A percentile compares a stretch with the other conserved stretches of the same genome.
phyloP scores from a whole-genome alignment of 208 protist species.

The Leptomonas pyrrhocoris region DNA sequence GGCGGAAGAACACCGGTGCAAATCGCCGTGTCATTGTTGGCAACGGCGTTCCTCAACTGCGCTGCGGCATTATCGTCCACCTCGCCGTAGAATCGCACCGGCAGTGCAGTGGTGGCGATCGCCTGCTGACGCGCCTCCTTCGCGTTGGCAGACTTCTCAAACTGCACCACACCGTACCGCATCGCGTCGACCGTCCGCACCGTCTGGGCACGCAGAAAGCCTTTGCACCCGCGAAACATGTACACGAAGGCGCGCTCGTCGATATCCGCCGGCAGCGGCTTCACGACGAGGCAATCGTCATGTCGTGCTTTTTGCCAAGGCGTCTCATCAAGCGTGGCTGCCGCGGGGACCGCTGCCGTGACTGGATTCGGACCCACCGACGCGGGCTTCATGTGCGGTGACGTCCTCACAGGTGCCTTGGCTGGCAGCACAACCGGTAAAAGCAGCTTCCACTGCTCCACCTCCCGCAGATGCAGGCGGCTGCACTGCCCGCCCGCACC shows the following conservation, averaged over 20 bases:
- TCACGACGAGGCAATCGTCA: slow-evolving; percentile 20
- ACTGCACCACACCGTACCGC: slow-evolving; percentile 40
- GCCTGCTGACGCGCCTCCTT: slow-evolving; percentile 26
- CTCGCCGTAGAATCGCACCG: slow-evolving; percentile 16
- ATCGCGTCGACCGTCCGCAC: slow-evolving; percentile 23
- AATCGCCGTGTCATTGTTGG: not conserved
- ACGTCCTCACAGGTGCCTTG: slow-evolving; percentile 2
- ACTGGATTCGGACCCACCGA: not conserved
- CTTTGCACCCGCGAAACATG: slow-evolving; percentile 35
- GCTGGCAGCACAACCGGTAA: slow-evolving; percentile 25
- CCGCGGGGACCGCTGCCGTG: not conserved
- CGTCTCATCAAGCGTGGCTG: slow-evolving; percentile 11
- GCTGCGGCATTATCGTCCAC: too few relatives aligned
- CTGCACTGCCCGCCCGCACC: slow-evolving; percentile 23
- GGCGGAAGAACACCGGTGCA: not conserved
- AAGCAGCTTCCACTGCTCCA: slow-evolving; percentile 34
- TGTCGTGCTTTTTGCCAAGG: slow-evolving; percentile 21
- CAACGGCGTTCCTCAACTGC: not conserved
- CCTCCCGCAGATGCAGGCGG: slow-evolving; percentile 22
- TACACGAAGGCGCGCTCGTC: slow-evolving; percentile 34
- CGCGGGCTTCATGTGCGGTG: not conserved
- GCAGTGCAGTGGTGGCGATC: not conserved
- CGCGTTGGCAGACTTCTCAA: slow-evolving; percentile 14
- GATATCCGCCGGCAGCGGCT: slow-evolving; percentile 25
- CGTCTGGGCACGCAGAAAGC: slow-evolving; percentile 35